These are phyloP conservation scores for Cerrena zonata DNA, from an alignment of 1,284 basidiomycete species.

Conservation along the genomic window DNA sequence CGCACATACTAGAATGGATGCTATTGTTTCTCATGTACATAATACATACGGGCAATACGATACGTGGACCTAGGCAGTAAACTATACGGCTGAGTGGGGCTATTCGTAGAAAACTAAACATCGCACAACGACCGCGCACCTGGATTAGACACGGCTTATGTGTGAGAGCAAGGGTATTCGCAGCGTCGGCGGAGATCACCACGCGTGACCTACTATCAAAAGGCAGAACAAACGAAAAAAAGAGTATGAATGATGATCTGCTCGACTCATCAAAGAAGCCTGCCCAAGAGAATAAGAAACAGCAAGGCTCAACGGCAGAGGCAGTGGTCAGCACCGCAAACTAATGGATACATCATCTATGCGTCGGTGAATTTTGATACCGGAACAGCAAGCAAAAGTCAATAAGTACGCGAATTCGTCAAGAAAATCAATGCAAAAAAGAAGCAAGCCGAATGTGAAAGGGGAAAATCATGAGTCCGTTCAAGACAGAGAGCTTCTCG, in stretches of 20 bases:
- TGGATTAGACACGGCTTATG: constrained; percentile 7
- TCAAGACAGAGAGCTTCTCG: constrained; percentile 31
- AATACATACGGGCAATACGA: background rate
- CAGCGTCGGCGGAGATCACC: constrained; percentile 20
- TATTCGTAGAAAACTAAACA: background rate
- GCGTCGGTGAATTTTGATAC: constrained; percentile 2
- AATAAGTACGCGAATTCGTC: constrained; percentile 28
- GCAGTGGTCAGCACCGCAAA: background rate
- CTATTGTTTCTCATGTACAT: background rate
- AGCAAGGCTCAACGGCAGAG: constrained; percentile 6
- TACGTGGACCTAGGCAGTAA: no score
- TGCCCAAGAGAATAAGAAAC: background rate
- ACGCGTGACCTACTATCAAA: constrained; percentile 18
- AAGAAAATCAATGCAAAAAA: constrained; percentile 5
- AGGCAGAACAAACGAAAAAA: constrained; percentile 13
- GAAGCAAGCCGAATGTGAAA: constrained; percentile 11
- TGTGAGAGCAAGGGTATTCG: constrained; percentile 14
- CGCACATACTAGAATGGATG: background rate
- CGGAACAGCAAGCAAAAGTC: constrained; percentile 18
- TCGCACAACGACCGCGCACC: background rate
- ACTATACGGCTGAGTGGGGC: background rate
- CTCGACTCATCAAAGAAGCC: constrained; percentile 15
- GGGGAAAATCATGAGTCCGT: constrained; percentile 13
- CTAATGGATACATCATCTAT: constrained; percentile 21
- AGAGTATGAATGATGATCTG: constrained; percentile 13